Conservation (phyloP, 2,329 filamentous ascomycete species). For the Aotearoamyces nothofagi region DNA sequence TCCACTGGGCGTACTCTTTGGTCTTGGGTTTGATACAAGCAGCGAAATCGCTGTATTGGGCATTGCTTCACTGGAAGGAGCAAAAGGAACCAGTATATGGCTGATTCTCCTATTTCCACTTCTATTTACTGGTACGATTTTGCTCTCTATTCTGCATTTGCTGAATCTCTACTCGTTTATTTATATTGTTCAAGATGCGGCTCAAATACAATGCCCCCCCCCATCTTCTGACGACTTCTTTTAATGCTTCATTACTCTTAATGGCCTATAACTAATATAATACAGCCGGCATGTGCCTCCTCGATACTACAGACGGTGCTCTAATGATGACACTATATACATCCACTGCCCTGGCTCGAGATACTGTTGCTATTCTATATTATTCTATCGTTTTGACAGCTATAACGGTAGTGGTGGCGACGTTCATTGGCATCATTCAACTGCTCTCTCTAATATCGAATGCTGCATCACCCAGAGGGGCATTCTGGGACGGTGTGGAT, state of each 20-base stretch:
- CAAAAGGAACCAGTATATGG: constrained; percentile 82
- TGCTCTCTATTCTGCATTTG: too few species aligned
- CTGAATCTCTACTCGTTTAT: too few species aligned
- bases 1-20: constrained; percentile 75
- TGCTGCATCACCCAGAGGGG: constrained; percentile 54
- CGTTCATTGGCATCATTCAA: constrained; percentile 73
- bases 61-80: constrained; percentile 76
- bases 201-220: too few species aligned
- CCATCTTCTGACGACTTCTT: too few species aligned
- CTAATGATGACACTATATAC: constrained; percentile 94
- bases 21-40: constrained; percentile 87
- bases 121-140: constrained; percentile 61
- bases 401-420: constrained; percentile 20
- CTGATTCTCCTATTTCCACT: constrained; percentile 83
- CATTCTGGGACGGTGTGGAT: constrained; percentile 84
- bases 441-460: constrained; percentile 65
- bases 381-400: constrained; percentile 44
- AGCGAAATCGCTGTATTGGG: constrained; percentile 87
- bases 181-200: too few species aligned
- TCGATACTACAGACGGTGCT: constrained; percentile 86
- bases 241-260: too few species aligned
- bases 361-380: constrained; percentile 81
- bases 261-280: too few species aligned
- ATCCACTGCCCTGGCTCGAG: constrained; percentile 58
- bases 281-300: constrained; percentile 77